phyloP scores from a whole-genome alignment of 202 grass and related monocot genomes.

The Eragrostis tef region DNA sequence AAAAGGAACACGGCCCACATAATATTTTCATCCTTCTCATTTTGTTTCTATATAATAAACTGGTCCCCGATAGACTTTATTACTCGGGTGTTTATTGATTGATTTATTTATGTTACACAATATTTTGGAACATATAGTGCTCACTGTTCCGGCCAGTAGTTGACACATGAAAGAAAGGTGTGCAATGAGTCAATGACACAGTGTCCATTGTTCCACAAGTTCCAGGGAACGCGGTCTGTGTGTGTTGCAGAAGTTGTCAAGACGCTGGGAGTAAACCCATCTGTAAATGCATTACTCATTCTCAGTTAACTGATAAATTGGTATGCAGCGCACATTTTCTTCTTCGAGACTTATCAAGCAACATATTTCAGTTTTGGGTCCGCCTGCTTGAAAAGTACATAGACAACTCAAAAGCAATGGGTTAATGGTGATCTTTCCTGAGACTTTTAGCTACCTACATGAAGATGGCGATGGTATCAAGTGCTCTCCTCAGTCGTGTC shows the following conservation, averaged over 20 bases:
- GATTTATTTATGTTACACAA: too few species aligned
- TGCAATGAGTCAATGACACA: too few species aligned
- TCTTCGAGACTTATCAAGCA: background rate
- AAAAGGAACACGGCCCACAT: too few species aligned
- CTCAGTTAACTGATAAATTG: background rate
- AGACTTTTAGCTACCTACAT: background rate
- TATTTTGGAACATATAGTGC: too few species aligned
- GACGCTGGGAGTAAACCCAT: conserved; percentile 1
- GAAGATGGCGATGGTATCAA: conserved; percentile 30
- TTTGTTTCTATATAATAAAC: too few species aligned
- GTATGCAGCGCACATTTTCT: background rate
- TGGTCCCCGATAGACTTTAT: too few species aligned
- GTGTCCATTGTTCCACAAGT: too few species aligned
- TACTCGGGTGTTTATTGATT: too few species aligned
- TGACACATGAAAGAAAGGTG: too few species aligned
- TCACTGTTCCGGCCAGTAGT: too few species aligned
- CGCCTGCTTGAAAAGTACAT: conserved; percentile 19
- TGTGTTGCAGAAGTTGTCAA: background rate
- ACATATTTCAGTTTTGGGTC: background rate
- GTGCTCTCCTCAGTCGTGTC: conserved; percentile 48
- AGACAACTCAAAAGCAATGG: conserved; percentile 14
- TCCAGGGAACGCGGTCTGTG: too few species aligned
- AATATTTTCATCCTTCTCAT: too few species aligned
- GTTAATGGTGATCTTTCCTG: conserved; percentile 18
- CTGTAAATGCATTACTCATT: background rate